phyloP scores from a whole-genome alignment of 345 rosid genomes.

The Eucalyptus cloeziana region DNA sequence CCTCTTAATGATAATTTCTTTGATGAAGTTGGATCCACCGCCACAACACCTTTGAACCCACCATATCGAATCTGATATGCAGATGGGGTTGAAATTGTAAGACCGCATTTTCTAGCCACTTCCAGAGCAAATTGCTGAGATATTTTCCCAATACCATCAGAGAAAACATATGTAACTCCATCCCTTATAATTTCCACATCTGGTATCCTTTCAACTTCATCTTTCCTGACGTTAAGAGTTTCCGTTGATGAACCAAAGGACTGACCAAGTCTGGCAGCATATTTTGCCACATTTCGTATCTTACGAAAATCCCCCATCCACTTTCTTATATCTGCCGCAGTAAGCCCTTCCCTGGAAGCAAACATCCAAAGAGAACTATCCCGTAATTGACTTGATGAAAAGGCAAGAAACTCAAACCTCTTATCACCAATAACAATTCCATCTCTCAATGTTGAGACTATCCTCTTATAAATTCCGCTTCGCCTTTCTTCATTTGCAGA shows the following conservation, averaged over 20 bases:
- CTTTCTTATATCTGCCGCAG: constrained; percentile 20
- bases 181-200: constrained; percentile 15
- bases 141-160: constrained; percentile 54
- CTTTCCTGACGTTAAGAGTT: constrained; percentile 9
- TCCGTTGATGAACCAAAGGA: constrained; percentile 44
- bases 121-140: constrained; percentile 32
- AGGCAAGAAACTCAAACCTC: constrained; percentile 48
- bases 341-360: constrained; percentile 32
- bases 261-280: constrained; percentile 35
- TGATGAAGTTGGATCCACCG: constrained; percentile 43
- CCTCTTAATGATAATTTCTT: constrained; percentile 24
- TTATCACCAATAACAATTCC: constrained; percentile 27
- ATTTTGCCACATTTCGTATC: constrained; percentile 47
- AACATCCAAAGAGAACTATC: constrained; percentile 64
- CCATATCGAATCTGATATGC: constrained; percentile 33
- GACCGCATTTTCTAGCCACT: constrained; percentile 26
- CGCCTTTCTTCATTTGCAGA: neutral
- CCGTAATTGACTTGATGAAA: constrained; percentile 34
- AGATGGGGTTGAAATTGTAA: constrained; percentile 9
- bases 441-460: constrained; percentile 21
- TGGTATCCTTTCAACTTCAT: constrained; percentile 33
- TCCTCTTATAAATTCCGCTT: constrained; percentile 21
- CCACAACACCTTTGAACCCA: constrained; percentile 70
- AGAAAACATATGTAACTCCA: constrained; percentile 12
- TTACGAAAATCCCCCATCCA: constrained; percentile 23